Base-by-base conservation (phyloP, 2,329 filamentous ascomycete genomes). In the Ascochyta pisi region DNA sequence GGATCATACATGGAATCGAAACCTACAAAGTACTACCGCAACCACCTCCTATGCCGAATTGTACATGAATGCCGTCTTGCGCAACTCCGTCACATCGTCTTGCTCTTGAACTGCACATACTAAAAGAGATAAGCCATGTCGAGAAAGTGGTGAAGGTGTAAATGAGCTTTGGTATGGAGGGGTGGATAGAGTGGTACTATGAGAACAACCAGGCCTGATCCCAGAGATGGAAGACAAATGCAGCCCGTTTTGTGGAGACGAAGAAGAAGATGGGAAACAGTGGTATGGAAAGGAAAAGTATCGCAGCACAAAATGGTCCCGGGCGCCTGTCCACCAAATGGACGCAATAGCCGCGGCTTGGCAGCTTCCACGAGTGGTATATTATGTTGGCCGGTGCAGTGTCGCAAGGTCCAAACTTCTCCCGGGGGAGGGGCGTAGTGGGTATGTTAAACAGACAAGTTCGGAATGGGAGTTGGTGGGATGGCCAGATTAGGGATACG, bases 271-370 rank as follows among this genome's bases (percentile, higher is more conserved):
- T 33, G 42, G 54, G 62, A 60, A 69, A 62, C 67, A 61, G 61
- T 71, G 69, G 71, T 73, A 73, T 75, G 73, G 51, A 61, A 65
- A 58, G 62, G 60, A 66, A 66, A 67, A 65, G 46, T 59, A 41
- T 52, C 54, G 48, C 48, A 67, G 56, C 58, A 62, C 60, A 67
- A 68, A 65, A 63, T 59, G 37, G 63, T 66, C 61, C 68, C 69
- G 63, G 69, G 70, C 71, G 68, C 67, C 70, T 68, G 55, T 67
- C 67, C 67, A 64, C 61, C 64, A 60, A 46, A 50, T 61, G 59
- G 61, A 67, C 60, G 64, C 65, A 57, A 62, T 59, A 49, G 59
- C 63, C 55, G 63, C 64, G 60, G 54, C 49, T 52, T 66, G 63
- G 50, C 54, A 31, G 54, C 65, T 63, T 63, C 66, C 68, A 65